A percentile compares a stretch with the other conserved stretches of the same genome.
These are phyloP conservation scores for Balamuthia mandrillaris DNA, from an alignment of 208 protist species.

Conservation along the genomic window DNA sequence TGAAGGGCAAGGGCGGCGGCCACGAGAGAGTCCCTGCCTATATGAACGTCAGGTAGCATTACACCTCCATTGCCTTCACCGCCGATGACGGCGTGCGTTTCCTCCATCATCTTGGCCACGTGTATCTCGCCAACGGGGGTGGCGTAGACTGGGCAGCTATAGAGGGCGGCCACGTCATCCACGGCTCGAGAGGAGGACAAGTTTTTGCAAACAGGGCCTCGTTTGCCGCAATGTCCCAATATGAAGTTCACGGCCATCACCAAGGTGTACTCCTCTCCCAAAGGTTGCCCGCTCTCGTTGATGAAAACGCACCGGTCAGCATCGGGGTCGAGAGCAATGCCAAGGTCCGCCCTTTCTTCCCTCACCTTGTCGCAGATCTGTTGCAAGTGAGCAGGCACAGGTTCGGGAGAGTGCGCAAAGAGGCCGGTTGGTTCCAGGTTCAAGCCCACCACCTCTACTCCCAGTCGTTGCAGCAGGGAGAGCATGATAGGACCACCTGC, in stretches of 20 bases:
- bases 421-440: conserved; percentile 65
- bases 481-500: conserved; percentile 68
- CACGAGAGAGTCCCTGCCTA: conserved; percentile 72
- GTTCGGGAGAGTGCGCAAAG: conserved; percentile 73
- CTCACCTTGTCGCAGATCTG: conserved; percentile 63
- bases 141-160: conserved; percentile 40
- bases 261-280: conserved; percentile 72
- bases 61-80: conserved; percentile 80
- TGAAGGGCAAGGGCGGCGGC: conserved; percentile 58
- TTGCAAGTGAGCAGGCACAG: conserved; percentile 64
- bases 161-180: conserved; percentile 60
- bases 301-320: conserved; percentile 75
- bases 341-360: conserved; percentile 58
- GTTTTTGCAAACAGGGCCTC: conserved; percentile 67
- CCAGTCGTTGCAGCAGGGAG: conserved; percentile 47
- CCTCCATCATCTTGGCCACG: conserved; percentile 67
- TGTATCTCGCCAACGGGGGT: conserved; percentile 72
- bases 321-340: conserved; percentile 75
- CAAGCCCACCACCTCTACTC: conserved; percentile 50
- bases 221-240: conserved; percentile 41
- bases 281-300: conserved; percentile 54
- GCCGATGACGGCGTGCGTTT: conserved; percentile 56
- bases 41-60: conserved; percentile 73
- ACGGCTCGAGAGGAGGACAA: conserved; percentile 60
- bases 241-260: conserved; percentile 66